Conservation (phyloP, 75 land plant species). For the Pseudotsuga menziesii region DNA sequence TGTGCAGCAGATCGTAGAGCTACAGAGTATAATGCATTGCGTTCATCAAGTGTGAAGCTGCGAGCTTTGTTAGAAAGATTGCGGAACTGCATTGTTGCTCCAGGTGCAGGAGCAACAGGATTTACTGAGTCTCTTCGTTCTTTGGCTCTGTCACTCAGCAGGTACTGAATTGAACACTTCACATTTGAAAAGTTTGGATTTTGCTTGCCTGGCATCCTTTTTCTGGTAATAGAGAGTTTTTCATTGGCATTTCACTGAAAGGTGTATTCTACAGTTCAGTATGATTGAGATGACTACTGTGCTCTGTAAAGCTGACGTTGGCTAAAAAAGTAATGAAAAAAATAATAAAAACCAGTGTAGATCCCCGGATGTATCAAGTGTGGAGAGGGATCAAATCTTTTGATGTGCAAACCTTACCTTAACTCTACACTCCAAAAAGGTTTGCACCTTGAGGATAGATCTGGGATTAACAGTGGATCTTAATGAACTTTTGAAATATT, state of each 20-base stretch:
- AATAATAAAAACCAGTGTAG: no score
- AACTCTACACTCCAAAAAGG: neutral
- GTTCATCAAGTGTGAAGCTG: conserved; percentile 77
- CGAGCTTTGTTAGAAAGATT: conserved; percentile 84
- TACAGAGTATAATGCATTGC: conserved; percentile 81
- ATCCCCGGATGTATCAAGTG: no score
- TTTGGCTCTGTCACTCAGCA: conserved; percentile 66
- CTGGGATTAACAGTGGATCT: neutral
- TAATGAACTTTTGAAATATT: neutral
- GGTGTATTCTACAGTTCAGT: no score
- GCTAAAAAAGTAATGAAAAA: no score
- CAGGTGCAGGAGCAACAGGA: conserved; percentile 41
- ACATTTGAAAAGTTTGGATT: conserved; percentile 4
- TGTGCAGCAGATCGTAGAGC: conserved; percentile 94
- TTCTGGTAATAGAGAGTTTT: neutral
- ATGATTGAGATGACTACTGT: no score
- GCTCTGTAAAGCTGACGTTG: no score
- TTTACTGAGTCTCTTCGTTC: conserved; percentile 78
- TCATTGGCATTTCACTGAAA: no score
- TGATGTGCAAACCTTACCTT: no score
- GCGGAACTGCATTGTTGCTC: conserved; percentile 50
- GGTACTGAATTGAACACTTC: conserved; percentile 27
- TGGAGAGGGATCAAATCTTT: no score
- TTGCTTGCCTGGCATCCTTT: neutral
- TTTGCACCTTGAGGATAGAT: neutral